Base-by-base conservation (phyloP, 164 flowering plant genomes). In the Vitis rupestris region DNA sequence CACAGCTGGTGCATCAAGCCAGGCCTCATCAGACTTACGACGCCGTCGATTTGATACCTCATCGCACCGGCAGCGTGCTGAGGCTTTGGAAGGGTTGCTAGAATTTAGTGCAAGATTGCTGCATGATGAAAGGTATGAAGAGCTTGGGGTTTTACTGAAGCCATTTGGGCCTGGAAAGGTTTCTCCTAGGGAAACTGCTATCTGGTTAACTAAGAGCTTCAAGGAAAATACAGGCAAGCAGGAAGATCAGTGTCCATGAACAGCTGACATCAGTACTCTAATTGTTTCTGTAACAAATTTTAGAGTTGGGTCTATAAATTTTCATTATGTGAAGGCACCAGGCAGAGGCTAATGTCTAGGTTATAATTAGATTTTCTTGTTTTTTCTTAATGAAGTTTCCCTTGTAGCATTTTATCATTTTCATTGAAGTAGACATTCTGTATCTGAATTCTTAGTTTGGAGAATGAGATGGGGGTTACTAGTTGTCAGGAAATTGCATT, bases 81-180 rank as follows among this genome's bases (percentile, higher is more conserved):
- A 95, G 68, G 99, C 99, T 2, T 74, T 95, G 78, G 99, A 95
- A 77, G 99, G 99, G 54, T 65, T 95, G 81, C 90, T 95, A 11
- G 99, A 95, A 79, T 95, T 93, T 63, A 95, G 99, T 75, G 98
- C 99, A 29, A 82, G 81, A 65, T 78, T 95, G 64, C 71, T 95
- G 72, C 97, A 88, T 53, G 92, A 95, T n/a, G 90, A 84, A 68
- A 82, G 97, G 80, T 84, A 89, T 67, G 97, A 88, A 5, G 99
- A 95, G 82, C 93, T 95, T 29, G 88, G 90, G 29, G 91, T 96
- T 66, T 74, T 96, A 31, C 71, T 96, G 78, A 93, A 88, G 77
- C 99, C 99, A 31, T 96, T 96, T 75, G 99, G 99, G 8, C 97
- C 90, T 1, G 99, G 82, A 61, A 96, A 96, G 75, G 99, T 90